Base-by-base conservation (phyloP, 2,329 filamentous ascomycete species). In the Podosphaera fusca region DNA sequence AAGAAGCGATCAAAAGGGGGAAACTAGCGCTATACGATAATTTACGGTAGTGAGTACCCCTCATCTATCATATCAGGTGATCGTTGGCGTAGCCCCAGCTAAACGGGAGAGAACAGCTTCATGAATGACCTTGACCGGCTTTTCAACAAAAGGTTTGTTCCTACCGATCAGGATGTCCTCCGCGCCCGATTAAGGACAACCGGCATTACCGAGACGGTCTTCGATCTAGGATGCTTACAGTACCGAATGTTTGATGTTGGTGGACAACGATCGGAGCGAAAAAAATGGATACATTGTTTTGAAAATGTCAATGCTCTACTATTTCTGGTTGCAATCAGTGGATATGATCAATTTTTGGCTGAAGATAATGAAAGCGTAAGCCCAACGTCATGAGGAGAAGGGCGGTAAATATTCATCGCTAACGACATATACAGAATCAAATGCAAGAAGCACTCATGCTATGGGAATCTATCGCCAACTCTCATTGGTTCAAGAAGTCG, bases 11-110 rank as follows among this genome's bases (percentile, higher is more conserved):
- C 62, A 76, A 81, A 55, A 90, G 92, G 71, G 92, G 92, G 64
- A 95, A 96, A 69, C 96, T 90, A 70, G 90, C 92, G 21, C 77
- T 96, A 55, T 89, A 96, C 69, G 92, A 96, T 73, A 96, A 96
- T 67, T 72, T 96, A 63, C 81, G 82, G 71, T 98, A 95, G 88
- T 95, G 74, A 66, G 85, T 74, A 58, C n/a, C 36, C n/a, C 1
- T 40, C 10, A 40, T 30, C 14, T 38, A 49, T 55, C 42, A 36
- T 56, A 56, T 49, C 52, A 58, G 50, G 33, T 35, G 35, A 31
- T 58, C 31, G 30, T 9, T 9, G 31, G 4, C 9, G 4, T 10
- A 4, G 31, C 2, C 10, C 49, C 8, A 30, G 29, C 10, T 52
- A 8, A 52, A 12, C 33, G 49, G 12, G 3, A 2, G 31, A 52